Evolutionary conservation across 352 stramenopile genomes (phyloP).

Genomic region (Phytophthora hybrid): DNA sequence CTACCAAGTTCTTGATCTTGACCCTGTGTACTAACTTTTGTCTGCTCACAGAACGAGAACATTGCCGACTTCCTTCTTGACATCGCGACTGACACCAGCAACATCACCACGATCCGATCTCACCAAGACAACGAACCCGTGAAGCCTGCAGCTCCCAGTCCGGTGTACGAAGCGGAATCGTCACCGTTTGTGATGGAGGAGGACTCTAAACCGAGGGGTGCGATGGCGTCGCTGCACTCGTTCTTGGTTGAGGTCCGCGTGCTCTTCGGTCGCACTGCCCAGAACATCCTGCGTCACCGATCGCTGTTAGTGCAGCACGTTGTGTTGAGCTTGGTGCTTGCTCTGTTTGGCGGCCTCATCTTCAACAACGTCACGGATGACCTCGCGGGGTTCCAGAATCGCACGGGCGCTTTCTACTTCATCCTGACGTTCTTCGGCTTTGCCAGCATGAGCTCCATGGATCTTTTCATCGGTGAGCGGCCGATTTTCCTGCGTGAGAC

Average conservation of each 20-base stretch:
- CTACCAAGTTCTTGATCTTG: too few relatives aligned
- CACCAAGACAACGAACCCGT: conserved; percentile 50
- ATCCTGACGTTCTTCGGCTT: conserved; percentile 90
- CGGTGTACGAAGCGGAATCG: conserved; percentile 41
- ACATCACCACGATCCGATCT: conserved; percentile 68
- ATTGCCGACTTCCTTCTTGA: conserved; percentile 87
- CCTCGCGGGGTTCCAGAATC: conserved; percentile 86
- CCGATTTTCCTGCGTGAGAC: conserved; percentile 83
- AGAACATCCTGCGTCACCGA: conserved; percentile 80
- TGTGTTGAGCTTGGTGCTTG: conserved; percentile 62
- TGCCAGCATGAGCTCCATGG: conserved; percentile 87
- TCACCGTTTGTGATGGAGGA: conserved; percentile 70
- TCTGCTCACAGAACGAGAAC: conserved; percentile 59
- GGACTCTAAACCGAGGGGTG: conserved; percentile 30
- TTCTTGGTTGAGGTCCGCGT: conserved; percentile 68
- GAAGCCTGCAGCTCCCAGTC: conserved; percentile 39
- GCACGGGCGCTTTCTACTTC: conserved; percentile 87
- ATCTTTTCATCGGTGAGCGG: conserved; percentile 81
- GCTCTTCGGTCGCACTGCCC: conserved; percentile 69
- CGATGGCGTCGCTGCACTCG: conserved; percentile 33
- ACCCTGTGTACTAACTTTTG: too few relatives aligned
- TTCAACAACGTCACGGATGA: conserved; percentile 88
- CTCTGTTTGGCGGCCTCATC: conserved; percentile 73
- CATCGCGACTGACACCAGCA: conserved; percentile 67
- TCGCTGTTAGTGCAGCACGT: conserved; percentile 78